These are phyloP conservation scores for Colletotrichum endophyticum DNA, from an alignment of 2,329 filamentous ascomycete species.

Conservation along the genomic window DNA sequence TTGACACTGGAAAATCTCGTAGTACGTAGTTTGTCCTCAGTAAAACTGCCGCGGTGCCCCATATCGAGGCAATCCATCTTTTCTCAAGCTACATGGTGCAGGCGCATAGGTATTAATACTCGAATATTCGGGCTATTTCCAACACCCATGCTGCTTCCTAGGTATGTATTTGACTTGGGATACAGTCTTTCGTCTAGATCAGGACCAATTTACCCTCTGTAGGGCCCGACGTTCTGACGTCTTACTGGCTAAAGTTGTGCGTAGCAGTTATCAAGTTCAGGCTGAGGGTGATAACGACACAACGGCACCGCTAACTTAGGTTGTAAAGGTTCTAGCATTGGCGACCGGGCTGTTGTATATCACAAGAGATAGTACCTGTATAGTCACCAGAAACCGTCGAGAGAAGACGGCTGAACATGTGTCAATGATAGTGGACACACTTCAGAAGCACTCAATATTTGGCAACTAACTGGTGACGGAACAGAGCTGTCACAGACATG, in stretches of 20 bases:
- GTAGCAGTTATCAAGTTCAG: not conserved
- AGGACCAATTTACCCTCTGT: accelerated
- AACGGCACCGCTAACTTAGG: too few species aligned
- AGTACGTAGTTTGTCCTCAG: not conserved
- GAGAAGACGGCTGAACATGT: not conserved
- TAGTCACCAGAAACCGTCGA: not conserved
- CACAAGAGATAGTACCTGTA: not conserved
- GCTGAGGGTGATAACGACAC: accelerated
- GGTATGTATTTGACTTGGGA: not conserved
- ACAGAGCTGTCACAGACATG: not conserved
- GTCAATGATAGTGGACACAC: not conserved
- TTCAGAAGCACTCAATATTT: not conserved
- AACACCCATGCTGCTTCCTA: not conserved
- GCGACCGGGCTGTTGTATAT: not conserved
- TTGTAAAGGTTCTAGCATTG: not conserved
- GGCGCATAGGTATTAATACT: not conserved
- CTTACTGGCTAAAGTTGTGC: not conserved
- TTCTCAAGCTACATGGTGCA: not conserved
- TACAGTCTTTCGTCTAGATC: accelerated
- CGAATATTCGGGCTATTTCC: not conserved
- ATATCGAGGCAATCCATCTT: too few species aligned
- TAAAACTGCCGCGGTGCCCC: not conserved
- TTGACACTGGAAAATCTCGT: accelerated
- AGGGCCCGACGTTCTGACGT: accelerated
- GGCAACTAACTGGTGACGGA: not conserved